Base-by-base conservation (phyloP, 345 rosid genomes). In the Syzygium jambos region DNA sequence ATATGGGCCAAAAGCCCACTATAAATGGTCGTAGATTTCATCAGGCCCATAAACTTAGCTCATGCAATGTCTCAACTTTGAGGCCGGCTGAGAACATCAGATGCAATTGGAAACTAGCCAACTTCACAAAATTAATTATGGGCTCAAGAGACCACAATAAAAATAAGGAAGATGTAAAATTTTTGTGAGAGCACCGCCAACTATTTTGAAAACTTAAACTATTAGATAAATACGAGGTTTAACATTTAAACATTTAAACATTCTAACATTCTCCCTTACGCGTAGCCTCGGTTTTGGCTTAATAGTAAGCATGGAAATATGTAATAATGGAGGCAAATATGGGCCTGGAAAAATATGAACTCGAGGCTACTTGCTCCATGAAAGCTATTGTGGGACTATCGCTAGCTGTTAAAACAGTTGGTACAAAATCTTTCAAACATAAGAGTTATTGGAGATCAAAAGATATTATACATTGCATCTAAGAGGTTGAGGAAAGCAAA, bases 301-400 rank as follows among this genome's bases (percentile, higher is more conserved):
- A 59, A 59, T 30, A 0, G 65, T 5, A 4, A 5, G 0, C 30
- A 0, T 25, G 29, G 7, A 59, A 1, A 27, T 59, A 11, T 59
- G 27, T 59, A 11, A 59, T 59, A 25, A 27, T 25, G 12, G 65
- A 59, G 16, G 65, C 1, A 27, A 27, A 59, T 59, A 59, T 25
- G 16, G 15, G 14, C 15, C 27, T 59, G 7, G 65, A 59, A 25
- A 59, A 59, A 27, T 25, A 11, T 59, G 27, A 59, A 59, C 30
- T 59, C 30, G 0, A 59, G 65, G 27, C 65, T 59, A 25, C 65
- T 0, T 11, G 0, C 65, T 25, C 27, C 65, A 27, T 25, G 65
- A 59, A 59, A 59, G 7, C 25, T 59, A 59, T 25, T 11, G 30
- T 0, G 3, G 30, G 65, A 59, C 29, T 59, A 27, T 0, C 0